phyloP scores from a whole-genome alignment of 257 asterid genomes.

The Scutellaria baicalensis region DNA sequence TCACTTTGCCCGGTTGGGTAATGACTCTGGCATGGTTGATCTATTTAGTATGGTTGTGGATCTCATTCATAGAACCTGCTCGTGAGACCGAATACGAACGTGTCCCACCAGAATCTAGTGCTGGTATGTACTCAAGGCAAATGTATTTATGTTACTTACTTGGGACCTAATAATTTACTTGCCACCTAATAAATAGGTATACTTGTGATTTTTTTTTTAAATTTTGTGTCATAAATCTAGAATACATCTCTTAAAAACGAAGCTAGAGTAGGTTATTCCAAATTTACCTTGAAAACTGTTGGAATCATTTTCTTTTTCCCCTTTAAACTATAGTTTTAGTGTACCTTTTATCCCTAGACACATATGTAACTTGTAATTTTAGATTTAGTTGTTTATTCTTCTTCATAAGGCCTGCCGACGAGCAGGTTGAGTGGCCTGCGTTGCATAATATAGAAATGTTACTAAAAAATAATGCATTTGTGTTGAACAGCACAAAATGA shows the following conservation, averaged over 20 bases:
- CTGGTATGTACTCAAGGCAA: constrained; percentile 36
- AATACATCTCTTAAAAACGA: background rate
- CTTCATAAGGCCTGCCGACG: background rate
- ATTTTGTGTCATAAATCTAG: background rate
- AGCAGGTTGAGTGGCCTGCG: background rate
- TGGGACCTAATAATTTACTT: background rate
- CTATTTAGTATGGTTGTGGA: constrained; percentile 73
- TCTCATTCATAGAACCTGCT: constrained; percentile 82
- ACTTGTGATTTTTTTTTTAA: background rate
- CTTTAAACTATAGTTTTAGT: background rate
- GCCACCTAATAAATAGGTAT: background rate
- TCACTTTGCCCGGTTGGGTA: constrained; percentile 95
- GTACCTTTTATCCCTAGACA: too few species aligned
- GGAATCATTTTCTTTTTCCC: background rate
- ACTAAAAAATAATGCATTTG: constrained; percentile 1
- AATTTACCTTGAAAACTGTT: too few species aligned
- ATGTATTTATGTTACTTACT: background rate
- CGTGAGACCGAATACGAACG: constrained; percentile 33
- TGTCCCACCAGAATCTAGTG: constrained; percentile 37
- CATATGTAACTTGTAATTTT: too few species aligned
- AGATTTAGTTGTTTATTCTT: background rate
- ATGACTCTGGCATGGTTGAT: constrained; percentile 83
- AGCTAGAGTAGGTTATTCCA: background rate
- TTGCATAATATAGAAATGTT: background rate
- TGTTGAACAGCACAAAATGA: constrained; percentile 39